Conservation (phyloP, 805 yeast species). For the Starmerella davenportii region DNA sequence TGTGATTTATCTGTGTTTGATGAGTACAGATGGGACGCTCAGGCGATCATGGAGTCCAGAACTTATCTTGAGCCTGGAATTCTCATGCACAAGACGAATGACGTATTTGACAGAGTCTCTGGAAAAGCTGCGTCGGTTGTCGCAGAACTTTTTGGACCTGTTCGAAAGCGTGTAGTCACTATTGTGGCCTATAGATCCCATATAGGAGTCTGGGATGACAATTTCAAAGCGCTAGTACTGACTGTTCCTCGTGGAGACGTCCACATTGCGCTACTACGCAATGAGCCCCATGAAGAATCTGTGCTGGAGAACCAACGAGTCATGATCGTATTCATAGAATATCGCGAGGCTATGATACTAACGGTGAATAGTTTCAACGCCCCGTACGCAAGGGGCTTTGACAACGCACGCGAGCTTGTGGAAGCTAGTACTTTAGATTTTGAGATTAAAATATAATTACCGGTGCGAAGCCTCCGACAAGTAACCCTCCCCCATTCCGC, state of each 20-base stretch:
- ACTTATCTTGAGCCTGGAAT: constrained; percentile 12
- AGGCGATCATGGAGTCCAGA: constrained; percentile 7
- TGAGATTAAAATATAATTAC: no score
- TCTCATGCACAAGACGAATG: constrained; percentile 7
- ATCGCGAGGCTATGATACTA: not conserved
- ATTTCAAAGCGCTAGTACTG: constrained; percentile 5
- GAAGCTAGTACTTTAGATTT: no score
- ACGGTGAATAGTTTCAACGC: no score
- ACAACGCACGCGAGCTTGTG: no score
- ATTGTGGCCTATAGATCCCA: constrained; percentile 5
- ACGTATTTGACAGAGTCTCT: constrained; percentile 7
- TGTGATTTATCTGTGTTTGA: not conserved
- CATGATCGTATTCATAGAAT: not conserved
- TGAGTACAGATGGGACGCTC: constrained; percentile 13
- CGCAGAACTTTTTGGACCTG: constrained; percentile 7
- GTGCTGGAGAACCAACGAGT: not conserved
- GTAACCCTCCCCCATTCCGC: no score
- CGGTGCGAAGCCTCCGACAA: no score
- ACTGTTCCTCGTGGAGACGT: not conserved
- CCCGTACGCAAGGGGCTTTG: no score
- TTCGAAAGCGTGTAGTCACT: constrained; percentile 3
- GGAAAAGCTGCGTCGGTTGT: constrained; percentile 9
- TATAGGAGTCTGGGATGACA: constrained; percentile 10
- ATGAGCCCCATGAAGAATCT: not conserved
- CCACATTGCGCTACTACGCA: no score